Base-by-base conservation (phyloP, 306 rosid species). In the Quercus variabilis region DNA sequence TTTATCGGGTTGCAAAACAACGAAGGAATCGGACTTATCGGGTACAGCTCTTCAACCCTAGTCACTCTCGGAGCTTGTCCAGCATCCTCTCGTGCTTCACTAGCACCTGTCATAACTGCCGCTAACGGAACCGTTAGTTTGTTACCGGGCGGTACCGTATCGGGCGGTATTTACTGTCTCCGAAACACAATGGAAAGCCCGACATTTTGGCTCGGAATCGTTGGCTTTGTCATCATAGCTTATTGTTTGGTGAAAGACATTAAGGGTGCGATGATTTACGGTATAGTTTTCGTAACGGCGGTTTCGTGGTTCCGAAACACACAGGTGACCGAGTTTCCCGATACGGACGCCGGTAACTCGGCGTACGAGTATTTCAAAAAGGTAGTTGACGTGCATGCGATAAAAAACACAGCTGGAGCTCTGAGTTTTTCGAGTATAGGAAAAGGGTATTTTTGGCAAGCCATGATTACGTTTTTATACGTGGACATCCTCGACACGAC, bases 231-330 rank as follows among this genome's bases (percentile, higher is more conserved):
- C 1, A 91, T 95, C 14, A 95, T 93, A 28, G 97, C 90, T 0
- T 95, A 90, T 68, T 91, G 98, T 49, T 67, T 95, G 2, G 93
- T 89, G 26, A 95, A 89, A 73, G 88, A 90, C 79, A 30, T 93
- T 1, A 95, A 95, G 30, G 99, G 99, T 2, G 99, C 99, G 0
- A 95, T 93, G 98, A 95, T 95, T 49, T 95, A 93, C 84, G 99
- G 99, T 12, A 91, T 95, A 51, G 76, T 95, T 7, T 87, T 91
- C 72, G 99, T 95, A 6, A 95, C 99, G 15, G 97, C 74, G 0
- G 89, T 95, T 3, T 95, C 99, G 3, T 95, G 99, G 99, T 90
- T 95, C 78, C 89, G 98, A 0, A 81, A 85, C 83, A 95, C 98
- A 0, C 54, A 81, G 33, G 99, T 95, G 4, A 93, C 99, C 85